Evolutionary conservation across 31 red algal genomes (phyloP), one percentile per base, ranked within the genome.

Genomic region (Bonnemaisonia californica): DNA sequence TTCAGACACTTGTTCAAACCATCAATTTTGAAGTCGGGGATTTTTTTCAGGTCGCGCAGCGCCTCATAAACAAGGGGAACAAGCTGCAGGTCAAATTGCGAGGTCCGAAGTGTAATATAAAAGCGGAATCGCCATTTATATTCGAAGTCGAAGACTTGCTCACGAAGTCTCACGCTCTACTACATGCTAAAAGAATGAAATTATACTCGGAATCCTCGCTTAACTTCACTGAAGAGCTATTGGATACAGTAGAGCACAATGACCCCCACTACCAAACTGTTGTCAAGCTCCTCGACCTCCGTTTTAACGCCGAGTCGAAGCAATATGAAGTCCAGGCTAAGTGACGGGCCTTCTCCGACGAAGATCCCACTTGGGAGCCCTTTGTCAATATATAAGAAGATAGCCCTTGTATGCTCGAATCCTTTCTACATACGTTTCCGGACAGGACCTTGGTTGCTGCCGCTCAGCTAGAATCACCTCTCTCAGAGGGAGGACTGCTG

Each of bases 141-240:
- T 83, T 42, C 37, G 80, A 83, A 73, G 28, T 71, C 32, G 31
- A 71, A 62, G 67, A 73, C 41, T 12, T 83, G 12, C 21, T 83
- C 29, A 63, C 18, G 0, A 30, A 37, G 34, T n/a, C 27, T 26
- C 31, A 26, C 22, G 21, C 67, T 38, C 42, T 83, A 21, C 40
- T 83, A 28, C 80, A 83, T 62, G 55, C 36, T 16, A 61, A 73
- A 0, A 64, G 80, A 21, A 13, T 73, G 19, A 71, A 56, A 21
- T 82, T 82, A 5, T 82, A 82, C 29, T 29, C 62, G 21, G 78
- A 82, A n/a, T 55, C 60, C 26, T 1, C 45, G 30, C 28, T 82
- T 37, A n/a, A 82, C 30, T 3, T 54, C 42, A 47, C 78, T 69
- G 0, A 41, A 12, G 21, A 47, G 7, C 63, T 69, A 36, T n/a